Evolutionary conservation across 1,139 yeast genomes (phyloP).

Genomic region (Candida sanyaensis): DNA sequence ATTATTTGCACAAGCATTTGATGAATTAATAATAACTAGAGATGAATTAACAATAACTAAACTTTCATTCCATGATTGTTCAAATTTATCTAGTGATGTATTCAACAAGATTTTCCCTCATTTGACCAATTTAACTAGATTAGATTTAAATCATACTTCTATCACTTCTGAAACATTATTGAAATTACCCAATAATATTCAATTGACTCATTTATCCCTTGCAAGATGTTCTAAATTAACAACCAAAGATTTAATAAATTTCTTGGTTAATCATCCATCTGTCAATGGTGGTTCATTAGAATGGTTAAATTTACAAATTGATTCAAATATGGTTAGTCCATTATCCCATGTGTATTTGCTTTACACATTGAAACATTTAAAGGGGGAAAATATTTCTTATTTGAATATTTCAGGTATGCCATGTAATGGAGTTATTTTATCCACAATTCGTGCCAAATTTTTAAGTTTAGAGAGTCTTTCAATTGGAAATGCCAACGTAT

Average conservation of each 20-base stretch:
- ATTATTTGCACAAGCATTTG: conserved; percentile 65
- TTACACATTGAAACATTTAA: conserved; percentile 54
- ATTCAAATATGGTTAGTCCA: conserved; percentile 65
- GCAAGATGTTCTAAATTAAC: conserved; percentile 79
- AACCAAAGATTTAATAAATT: conserved; percentile 71
- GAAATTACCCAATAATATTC: conserved; percentile 52
- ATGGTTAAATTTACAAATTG: conserved; percentile 81
- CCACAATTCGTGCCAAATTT: conserved; percentile 56
- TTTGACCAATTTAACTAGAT: conserved; percentile 59
- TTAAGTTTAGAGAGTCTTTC: conserved; percentile 60
- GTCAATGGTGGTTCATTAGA: conserved; percentile 55
- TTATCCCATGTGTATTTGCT: conserved; percentile 60
- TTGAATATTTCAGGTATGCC: conserved; percentile 80
- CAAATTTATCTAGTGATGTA: conserved; percentile 63
- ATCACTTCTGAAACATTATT: conserved; percentile 58
- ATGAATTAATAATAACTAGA: conserved; percentile 28
- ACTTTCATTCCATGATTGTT: conserved; percentile 85
- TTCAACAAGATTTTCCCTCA: conserved; percentile 60
- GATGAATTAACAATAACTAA: conserved; percentile 41
- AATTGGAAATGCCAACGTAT: conserved; percentile 58
- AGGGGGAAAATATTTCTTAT: conserved; percentile 53
- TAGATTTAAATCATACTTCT: conserved; percentile 83
- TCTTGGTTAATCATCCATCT: conserved; percentile 74
- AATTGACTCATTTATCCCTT: conserved; percentile 74
- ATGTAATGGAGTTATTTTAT: conserved; percentile 53